Evolutionary conservation across 1,139 yeast species (phyloP).

Genomic region (Candida labiduridarum): DNA sequence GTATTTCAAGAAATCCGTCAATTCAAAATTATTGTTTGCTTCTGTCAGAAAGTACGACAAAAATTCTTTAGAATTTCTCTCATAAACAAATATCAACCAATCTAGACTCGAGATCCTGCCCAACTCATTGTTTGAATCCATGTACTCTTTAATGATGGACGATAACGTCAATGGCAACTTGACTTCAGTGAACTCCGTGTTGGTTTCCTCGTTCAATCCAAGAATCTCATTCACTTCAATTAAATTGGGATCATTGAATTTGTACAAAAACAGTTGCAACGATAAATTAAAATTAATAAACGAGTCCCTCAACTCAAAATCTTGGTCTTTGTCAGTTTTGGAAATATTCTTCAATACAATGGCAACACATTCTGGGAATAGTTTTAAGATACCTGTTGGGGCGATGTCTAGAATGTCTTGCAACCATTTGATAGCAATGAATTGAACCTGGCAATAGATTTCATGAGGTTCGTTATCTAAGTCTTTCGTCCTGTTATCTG

Average conservation of each 20-base stretch:
- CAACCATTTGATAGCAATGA: slow-evolving; percentile 83
- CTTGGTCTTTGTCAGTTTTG: slow-evolving; percentile 39
- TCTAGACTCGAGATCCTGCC: slow-evolving; percentile 86
- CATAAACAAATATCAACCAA: slow-evolving; percentile 86
- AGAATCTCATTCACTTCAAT: slow-evolving; percentile 22
- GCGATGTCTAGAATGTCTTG: slow-evolving; percentile 73
- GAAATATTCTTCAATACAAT: slow-evolving; percentile 42
- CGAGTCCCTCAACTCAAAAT: slow-evolving; percentile 40
- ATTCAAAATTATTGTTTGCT: slow-evolving; percentile 53
- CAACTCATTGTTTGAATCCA: slow-evolving; percentile 57
- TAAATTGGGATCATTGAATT: slow-evolving; percentile 23
- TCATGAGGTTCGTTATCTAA: slow-evolving; percentile 42
- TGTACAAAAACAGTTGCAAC: slow-evolving; percentile 36
- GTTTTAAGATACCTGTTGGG: slow-evolving; percentile 73
- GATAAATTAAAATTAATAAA: slow-evolving; percentile 40
- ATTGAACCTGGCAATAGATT: slow-evolving; percentile 72
- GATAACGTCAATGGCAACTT: slow-evolving; percentile 39
- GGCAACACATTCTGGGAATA: slow-evolving; percentile 47
- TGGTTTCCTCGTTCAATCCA: slow-evolving; percentile 43
- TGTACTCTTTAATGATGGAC: slow-evolving; percentile 40
- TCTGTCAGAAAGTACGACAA: slow-evolving; percentile 41
- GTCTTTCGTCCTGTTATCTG: slow-evolving; percentile 27
- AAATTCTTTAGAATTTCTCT: slow-evolving; percentile 66
- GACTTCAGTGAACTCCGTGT: slow-evolving; percentile 44
- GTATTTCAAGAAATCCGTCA: slow-evolving; percentile 78